These are phyloP conservation scores for Paecilomyces sp. DNA, from an alignment of 2,329 filamentous ascomycete species.

Conservation along the genomic window DNA sequence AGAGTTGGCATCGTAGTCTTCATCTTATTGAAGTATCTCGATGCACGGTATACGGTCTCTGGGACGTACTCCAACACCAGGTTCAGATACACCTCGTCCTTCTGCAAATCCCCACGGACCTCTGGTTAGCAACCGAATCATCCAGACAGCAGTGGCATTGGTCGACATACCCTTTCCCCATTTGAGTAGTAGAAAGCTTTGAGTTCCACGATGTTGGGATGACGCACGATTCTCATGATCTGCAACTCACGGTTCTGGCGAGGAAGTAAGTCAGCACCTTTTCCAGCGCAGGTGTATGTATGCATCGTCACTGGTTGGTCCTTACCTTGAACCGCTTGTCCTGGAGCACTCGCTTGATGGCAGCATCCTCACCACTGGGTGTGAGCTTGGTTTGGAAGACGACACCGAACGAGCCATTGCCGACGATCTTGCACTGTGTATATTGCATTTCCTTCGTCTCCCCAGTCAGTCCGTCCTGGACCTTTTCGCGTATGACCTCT, in stretches of 20 bases:
- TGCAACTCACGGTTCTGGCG: slow-evolving; percentile 92
- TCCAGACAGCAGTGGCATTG: neutral
- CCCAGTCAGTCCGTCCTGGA: slow-evolving; percentile 94
- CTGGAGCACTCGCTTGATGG: slow-evolving; percentile 97
- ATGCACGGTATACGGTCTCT: slow-evolving; percentile 96
- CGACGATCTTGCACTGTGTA: slow-evolving; percentile 98
- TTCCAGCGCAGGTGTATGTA: neutral
- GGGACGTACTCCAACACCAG: slow-evolving; percentile 97
- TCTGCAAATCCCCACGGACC: slow-evolving; percentile 43
- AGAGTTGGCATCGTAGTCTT: slow-evolving; percentile 99
- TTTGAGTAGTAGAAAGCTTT: slow-evolving; percentile 99
- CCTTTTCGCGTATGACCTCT: slow-evolving; percentile 98
- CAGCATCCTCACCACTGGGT: slow-evolving; percentile 94
- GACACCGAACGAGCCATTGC: slow-evolving; percentile 96
- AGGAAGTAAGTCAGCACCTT: slow-evolving; percentile 19
- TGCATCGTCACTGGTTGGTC: neutral
- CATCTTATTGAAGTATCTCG: slow-evolving; percentile 99
- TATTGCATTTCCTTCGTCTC: slow-evolving; percentile 97
- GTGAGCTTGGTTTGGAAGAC: slow-evolving; percentile 99
- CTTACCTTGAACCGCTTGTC: slow-evolving; percentile 98
- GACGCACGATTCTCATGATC: slow-evolving; percentile 98
- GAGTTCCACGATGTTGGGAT: slow-evolving; percentile 97
- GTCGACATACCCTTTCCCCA: slow-evolving; percentile 74
- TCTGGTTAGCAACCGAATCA: slow-evolving; percentile 4
- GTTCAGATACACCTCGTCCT: slow-evolving; percentile 98